Evolutionary conservation across 2,329 filamentous ascomycete genomes (phyloP).

Genomic region (Lasiodiplodia gonubiensis): DNA sequence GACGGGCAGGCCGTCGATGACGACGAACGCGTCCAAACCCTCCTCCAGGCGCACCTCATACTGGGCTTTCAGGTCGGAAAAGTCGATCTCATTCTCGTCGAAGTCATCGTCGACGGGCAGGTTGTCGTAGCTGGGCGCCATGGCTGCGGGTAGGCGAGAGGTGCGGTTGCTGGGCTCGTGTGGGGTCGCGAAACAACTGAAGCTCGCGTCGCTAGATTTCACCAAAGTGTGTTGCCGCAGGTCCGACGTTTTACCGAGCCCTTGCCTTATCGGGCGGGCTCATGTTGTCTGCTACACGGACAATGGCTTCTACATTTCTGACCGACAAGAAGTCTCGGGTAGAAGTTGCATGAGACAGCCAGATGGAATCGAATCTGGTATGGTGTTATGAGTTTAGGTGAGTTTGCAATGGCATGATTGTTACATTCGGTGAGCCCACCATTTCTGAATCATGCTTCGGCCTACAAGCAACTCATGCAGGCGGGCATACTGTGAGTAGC

Average conservation of each 20-base stretch:
- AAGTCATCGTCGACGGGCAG: slow-evolving; percentile 90
- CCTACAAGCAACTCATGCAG: background rate
- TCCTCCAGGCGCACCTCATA: slow-evolving; percentile 96
- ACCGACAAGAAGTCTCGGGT: background rate
- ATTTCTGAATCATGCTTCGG: background rate
- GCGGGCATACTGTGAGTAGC: background rate
- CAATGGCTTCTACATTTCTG: background rate
- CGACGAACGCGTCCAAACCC: slow-evolving; percentile 94
- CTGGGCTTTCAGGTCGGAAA: slow-evolving; percentile 90
- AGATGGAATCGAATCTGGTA: background rate
- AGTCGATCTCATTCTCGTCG: slow-evolving; percentile 92
- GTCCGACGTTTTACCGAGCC: slow-evolving; percentile 15
- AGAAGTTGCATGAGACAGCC: background rate
- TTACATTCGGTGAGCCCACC: background rate
- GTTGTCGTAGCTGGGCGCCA: slow-evolving; percentile 93
- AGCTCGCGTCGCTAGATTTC: slow-evolving; percentile 27
- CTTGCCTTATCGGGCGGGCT: slow-evolving; percentile 13
- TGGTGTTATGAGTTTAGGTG: background rate
- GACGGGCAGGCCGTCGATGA: slow-evolving; percentile 89
- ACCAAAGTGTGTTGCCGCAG: slow-evolving; percentile 17
- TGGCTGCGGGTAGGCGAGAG: slow-evolving; percentile 55
- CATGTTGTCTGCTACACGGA: background rate
- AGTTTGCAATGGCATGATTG: background rate
- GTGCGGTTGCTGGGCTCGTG: slow-evolving; percentile 10
- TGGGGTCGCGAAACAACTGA: slow-evolving; percentile 27